Base-by-base conservation (phyloP, 768 basidiomycete genomes). In the Phlebiopsis flavidoalba region DNA sequence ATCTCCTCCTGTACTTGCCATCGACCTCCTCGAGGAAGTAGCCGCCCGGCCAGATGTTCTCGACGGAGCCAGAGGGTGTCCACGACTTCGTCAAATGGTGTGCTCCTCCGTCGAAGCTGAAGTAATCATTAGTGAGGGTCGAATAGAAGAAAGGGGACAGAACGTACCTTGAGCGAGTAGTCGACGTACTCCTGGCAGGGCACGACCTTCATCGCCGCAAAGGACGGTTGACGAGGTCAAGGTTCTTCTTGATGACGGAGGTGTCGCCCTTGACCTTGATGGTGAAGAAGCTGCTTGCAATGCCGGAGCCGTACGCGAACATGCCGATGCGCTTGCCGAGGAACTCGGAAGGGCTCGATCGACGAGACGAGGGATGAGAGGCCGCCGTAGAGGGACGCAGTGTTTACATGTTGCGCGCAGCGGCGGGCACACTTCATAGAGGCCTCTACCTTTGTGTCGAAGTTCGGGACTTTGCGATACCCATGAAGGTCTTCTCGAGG, bases 291-390 rank as follows among this genome's bases (percentile, higher is more conserved):
- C 86, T 89, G 51, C 92, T 88, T n/a, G 97, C 95, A 64, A 93
- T 91, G 53, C 97, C 97, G 57, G 86, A 88, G 46, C 97, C 97
- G 73, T 95, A 99, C n/a, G 93, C 93, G 80, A 94, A 99, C 82
- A 98, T 80, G 67, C 87, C 88, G 71, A 96, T 80, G 26, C 95
- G 87, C 81, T 95, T 97, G 76, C 85, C 88, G 68, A 79, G 74
- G 57, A 95, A 79, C 65, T 85, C 80, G 7, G 82, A 73, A n/a
- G 8, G 91, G 87, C 67, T 87, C 84, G 43, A 92, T 83, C 24
- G 80, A 80, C 49, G 90, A 83, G 47, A 99, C 71, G 31, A 98
- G 79, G 8, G 91, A 93, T 43, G 95, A 91, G 61, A 99, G 85
- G 66, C 94, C 95, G 49, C 93, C 95, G 72, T 95, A 98, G 11